Percentiles rank a stretch among this genome's conserved stretches.
phyloP scores from a whole-genome alignment of 305 asterid species.

The Withania somnifera region DNA sequence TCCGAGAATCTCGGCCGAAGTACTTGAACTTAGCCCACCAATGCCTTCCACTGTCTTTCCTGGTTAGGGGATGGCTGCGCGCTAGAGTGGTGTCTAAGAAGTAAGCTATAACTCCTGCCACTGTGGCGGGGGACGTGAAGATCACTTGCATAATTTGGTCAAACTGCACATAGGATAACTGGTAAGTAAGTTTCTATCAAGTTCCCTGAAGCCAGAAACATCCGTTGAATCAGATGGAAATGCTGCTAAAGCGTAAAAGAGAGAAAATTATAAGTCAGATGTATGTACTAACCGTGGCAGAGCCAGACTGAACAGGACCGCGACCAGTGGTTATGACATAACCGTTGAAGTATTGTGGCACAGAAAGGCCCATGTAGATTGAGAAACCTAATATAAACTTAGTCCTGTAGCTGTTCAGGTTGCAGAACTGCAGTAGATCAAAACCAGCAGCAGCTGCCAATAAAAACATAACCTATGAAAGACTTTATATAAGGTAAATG shows the following conservation, averaged over 20 bases:
- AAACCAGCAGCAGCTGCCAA: constrained; percentile 75
- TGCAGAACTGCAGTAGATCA: constrained; percentile 80
- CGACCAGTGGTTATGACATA: constrained; percentile 53
- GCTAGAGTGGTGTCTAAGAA: constrained; percentile 74
- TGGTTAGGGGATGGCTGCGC: constrained; percentile 39
- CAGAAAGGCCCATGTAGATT: constrained; percentile 87
- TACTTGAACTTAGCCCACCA: constrained; percentile 86
- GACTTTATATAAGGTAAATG: background rate
- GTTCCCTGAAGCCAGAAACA: background rate
- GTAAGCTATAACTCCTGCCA: constrained; percentile 56
- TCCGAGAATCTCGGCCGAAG: constrained; percentile 59
- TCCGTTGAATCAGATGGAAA: background rate
- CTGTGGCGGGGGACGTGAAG: constrained; percentile 74
- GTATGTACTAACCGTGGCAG: constrained; percentile 47
- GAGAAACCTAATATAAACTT: constrained; percentile 76
- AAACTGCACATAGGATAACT: constrained; percentile 37
- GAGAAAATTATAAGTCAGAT: too few species aligned
- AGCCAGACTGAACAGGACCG: constrained; percentile 58
- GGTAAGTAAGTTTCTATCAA: background rate
- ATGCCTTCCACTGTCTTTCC: constrained; percentile 81
- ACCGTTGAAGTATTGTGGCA: constrained; percentile 80
- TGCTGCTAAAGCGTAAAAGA: background rate
- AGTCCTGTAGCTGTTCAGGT: constrained; percentile 93
- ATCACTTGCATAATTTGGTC: constrained; percentile 55
- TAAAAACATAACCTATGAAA: background rate